A percentile compares a stretch with the other conserved stretches of the same genome.
Conservation (phyloP, 83 land plant species). For the Larix sibirica region DNA sequence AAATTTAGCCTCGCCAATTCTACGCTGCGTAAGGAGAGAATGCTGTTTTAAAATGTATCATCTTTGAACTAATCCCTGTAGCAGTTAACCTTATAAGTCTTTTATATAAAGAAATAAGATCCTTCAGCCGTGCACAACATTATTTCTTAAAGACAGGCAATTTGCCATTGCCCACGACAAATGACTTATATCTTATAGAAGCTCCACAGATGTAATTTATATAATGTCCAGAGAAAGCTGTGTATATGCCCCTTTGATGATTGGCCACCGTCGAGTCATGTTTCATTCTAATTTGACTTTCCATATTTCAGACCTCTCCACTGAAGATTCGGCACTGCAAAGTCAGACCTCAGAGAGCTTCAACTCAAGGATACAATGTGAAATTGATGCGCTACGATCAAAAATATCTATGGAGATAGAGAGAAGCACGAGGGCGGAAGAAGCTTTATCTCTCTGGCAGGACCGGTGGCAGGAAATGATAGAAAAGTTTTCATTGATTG, state of each 20-base stretch:
- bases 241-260: too few relatives aligned
- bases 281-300: constrained; percentile 2
- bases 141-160: too few relatives aligned
- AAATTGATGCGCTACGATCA: constrained; percentile 20
- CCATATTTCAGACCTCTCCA: constrained; percentile 20
- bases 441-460: constrained; percentile 27
- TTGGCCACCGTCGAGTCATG: not conserved
- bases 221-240: too few relatives aligned
- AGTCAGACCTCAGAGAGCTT: constrained; percentile 11
- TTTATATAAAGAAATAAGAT: not conserved
- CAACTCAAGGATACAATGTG: constrained; percentile 18
- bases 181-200: too few relatives aligned
- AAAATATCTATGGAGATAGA: constrained; percentile 34
- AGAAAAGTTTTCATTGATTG: constrained; percentile 14
- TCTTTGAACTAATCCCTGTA: not conserved
- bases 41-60: not conserved
- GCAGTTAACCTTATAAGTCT: not conserved
- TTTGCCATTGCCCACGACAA: too few relatives aligned
- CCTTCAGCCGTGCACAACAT: not conserved
- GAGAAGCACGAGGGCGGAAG: constrained; percentile 47
- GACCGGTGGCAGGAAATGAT: constrained; percentile 31
- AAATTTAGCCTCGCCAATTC: not conserved
- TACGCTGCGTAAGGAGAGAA: not conserved
- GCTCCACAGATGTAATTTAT: too few relatives aligned
- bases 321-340: constrained; percentile 3